A percentile compares a stretch with the other conserved stretches of the same genome.
phyloP scores from a whole-genome alignment of 257 asterid genomes.

The Lantana camara region DNA sequence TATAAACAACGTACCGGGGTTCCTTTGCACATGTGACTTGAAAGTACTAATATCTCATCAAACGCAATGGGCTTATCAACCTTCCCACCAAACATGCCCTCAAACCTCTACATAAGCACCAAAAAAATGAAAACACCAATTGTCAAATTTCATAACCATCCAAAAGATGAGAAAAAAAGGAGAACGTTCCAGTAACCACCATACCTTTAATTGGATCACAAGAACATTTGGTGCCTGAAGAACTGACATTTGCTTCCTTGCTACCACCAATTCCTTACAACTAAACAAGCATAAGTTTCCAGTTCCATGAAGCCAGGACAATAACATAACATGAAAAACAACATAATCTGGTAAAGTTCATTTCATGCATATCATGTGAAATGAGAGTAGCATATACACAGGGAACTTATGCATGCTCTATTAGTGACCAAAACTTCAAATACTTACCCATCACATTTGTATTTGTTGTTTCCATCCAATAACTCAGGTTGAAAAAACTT shows the following conservation, averaged over 20 bases:
- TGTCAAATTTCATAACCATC: constrained; percentile 8
- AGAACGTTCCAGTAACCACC: constrained; percentile 15
- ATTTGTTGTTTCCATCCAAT: constrained; percentile 91
- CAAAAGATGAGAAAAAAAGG: constrained; percentile 19
- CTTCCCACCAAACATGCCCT: constrained; percentile 86
- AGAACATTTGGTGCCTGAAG: constrained; percentile 96
- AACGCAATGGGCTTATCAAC: constrained; percentile 78
- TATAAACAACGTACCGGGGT: constrained; percentile 60
- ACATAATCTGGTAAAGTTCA: constrained; percentile 16
- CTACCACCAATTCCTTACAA: constrained; percentile 93
- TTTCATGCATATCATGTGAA: constrained; percentile 20
- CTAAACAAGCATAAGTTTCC: constrained; percentile 57
- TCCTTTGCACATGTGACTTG: constrained; percentile 87
- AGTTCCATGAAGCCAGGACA: constrained; percentile 22
- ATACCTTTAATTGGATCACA: constrained; percentile 94
- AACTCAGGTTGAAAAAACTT: constrained; percentile 89
- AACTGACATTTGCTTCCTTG: constrained; percentile 94
- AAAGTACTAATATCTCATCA: constrained; percentile 75
- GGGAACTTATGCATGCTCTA: constrained; percentile 11
- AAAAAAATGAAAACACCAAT: constrained; percentile 8
- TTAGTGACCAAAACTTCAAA: neutral
- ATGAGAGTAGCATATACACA: neutral
- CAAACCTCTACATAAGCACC: constrained; percentile 71
- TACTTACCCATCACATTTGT: constrained; percentile 91
- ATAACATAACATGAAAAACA: constrained; percentile 18